Percentiles rank a stretch among this genome's conserved stretches.
Evolutionary conservation across 169 alveolate species (phyloP).

Genomic region (Plasmodium gonderi): DNA sequence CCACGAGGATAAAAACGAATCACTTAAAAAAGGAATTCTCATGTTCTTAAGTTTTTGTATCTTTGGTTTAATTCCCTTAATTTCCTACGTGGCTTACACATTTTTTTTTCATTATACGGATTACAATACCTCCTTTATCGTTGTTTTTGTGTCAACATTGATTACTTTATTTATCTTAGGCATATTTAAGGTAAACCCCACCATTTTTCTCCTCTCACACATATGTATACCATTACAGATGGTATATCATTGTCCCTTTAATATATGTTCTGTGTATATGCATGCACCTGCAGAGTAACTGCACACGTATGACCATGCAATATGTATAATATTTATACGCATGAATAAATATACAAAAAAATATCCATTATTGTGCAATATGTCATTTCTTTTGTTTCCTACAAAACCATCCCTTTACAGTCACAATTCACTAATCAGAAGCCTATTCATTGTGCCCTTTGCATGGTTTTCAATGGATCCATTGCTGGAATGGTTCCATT

Average conservation of each 20-base stretch:
- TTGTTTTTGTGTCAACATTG: slow-evolving; percentile 83
- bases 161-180: slow-evolving; percentile 84
- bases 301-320: too few relatives aligned
- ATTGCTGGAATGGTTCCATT: slow-evolving; percentile 87
- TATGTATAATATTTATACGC: too few relatives aligned
- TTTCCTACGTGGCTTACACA: slow-evolving; percentile 86
- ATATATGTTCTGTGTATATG: neutral
- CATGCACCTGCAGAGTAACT: neutral
- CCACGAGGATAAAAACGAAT: slow-evolving; percentile 84
- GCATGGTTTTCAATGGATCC: slow-evolving; percentile 86
- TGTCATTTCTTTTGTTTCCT: too few relatives aligned
- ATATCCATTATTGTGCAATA: too few relatives aligned
- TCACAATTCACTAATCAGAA: slow-evolving; percentile 86
- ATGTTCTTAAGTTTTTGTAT: slow-evolving; percentile 90
- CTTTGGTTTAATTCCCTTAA: slow-evolving; percentile 90
- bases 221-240: neutral
- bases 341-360: too few relatives aligned
- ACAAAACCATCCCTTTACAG: too few relatives aligned
- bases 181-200: slow-evolving; percentile 76
- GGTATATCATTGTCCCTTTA: too few relatives aligned
- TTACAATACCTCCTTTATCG: slow-evolving; percentile 78
- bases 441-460: slow-evolving; percentile 82
- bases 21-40: slow-evolving; percentile 84
- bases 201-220: neutral
- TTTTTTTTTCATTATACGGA: slow-evolving; percentile 38